A percentile compares a stretch with the other conserved stretches of the same genome.
Conservation (phyloP, 768 basidiomycete genomes). For the Calocybe cyanea region DNA sequence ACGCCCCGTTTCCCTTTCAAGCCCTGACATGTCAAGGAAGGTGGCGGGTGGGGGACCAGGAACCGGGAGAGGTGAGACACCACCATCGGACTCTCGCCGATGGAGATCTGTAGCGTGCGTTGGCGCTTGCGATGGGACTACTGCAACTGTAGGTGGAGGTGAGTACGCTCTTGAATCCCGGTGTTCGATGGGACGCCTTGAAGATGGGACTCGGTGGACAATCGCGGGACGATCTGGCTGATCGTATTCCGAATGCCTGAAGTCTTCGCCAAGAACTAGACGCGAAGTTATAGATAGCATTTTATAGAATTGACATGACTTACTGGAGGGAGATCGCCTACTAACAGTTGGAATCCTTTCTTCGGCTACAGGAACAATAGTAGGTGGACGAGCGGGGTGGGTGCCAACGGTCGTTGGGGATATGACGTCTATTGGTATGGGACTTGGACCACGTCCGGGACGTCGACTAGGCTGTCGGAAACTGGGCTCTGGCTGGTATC, state of each 20-base stretch:
- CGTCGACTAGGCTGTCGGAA: conserved; percentile 1
- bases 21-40: conserved; percentile 33
- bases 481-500: not conserved
- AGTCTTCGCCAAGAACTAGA: conserved; percentile 4
- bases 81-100: conserved; percentile 4
- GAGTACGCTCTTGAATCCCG: not conserved
- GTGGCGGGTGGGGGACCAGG: conserved; percentile 12
- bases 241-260: conserved; percentile 6
- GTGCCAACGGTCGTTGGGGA: conserved; percentile 12
- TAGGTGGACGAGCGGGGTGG: conserved; percentile 12
- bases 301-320: not conserved
- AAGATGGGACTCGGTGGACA: not conserved
- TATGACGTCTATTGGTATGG: conserved; percentile 13
- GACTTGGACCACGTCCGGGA: not conserved
- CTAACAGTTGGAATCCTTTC: conserved; percentile 4
- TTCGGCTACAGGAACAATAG: conserved; percentile 10
- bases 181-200: conserved; percentile 2
- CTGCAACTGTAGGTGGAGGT: not conserved
- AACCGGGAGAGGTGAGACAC: conserved; percentile 13
- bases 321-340: conserved; percentile 10
- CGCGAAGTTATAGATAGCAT: not conserved
- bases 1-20: conserved; percentile 48
- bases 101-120: too few relatives aligned
- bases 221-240: not conserved
- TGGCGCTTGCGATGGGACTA: not conserved